phyloP scores from a whole-genome alignment of 1,284 basidiomycete species.

The Leccinum angustisporum region DNA sequence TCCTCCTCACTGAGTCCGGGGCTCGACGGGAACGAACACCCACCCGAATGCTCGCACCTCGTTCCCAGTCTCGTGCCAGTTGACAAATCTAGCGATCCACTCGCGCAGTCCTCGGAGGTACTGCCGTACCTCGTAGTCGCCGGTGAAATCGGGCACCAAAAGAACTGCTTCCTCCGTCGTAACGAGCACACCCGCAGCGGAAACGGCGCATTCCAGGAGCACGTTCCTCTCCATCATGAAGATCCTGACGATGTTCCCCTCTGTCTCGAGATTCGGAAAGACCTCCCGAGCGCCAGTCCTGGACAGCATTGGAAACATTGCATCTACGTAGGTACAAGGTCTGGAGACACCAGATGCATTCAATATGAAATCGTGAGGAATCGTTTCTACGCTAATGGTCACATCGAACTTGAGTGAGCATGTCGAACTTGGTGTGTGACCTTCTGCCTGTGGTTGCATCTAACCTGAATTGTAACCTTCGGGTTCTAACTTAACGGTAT shows the following conservation, averaged over 20 bases:
- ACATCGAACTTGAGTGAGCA: too few relatives aligned
- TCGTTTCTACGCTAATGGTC: too few relatives aligned
- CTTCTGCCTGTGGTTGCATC: conserved; percentile 5
- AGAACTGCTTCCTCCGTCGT: conserved; percentile 22
- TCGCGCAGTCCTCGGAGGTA: conserved; percentile 50
- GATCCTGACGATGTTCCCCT: conserved; percentile 25
- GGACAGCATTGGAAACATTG: too few relatives aligned
- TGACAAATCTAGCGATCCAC: conserved; percentile 51
- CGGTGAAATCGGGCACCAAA: conserved; percentile 10
- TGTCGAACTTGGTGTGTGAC: not conserved
- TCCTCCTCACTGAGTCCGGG: not conserved
- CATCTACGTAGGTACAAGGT: too few relatives aligned
- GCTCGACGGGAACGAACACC: conserved; percentile 45
- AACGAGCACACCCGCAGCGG: conserved; percentile 22
- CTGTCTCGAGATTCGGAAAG: not conserved
- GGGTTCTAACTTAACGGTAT: conserved; percentile 87
- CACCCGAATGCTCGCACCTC: conserved; percentile 62
- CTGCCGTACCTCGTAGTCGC: conserved; percentile 35
- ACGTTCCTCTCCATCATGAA: conserved; percentile 28
- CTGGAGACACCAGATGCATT: too few relatives aligned
- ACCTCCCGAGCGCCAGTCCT: too few relatives aligned
- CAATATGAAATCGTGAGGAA: too few relatives aligned
- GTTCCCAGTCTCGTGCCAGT: conserved; percentile 59
- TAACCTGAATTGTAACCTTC: conserved; percentile 85
- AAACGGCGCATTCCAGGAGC: conserved; percentile 28